phyloP scores from a whole-genome alignment of 2,329 filamentous ascomycete genomes.

The Paecilomyces sp. region DNA sequence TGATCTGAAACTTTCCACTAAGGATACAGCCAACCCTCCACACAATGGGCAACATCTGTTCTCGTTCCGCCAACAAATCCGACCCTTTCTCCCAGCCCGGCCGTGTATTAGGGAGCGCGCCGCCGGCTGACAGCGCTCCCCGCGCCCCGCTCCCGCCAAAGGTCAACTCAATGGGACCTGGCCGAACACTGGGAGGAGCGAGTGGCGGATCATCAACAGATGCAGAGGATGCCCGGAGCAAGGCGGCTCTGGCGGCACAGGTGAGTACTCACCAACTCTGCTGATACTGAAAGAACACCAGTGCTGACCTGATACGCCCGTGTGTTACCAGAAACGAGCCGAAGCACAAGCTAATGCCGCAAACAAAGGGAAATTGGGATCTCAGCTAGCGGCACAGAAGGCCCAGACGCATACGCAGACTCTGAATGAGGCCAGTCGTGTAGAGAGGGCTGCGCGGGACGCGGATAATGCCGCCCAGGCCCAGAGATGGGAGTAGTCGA shows the following conservation, averaged over 20 bases:
- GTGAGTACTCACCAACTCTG: slow-evolving; percentile 44
- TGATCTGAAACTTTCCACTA: not conserved
- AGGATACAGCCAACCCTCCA: not conserved
- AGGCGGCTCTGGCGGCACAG: slow-evolving; percentile 77
- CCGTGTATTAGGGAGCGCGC: slow-evolving; percentile 58
- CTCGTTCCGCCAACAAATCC: slow-evolving; percentile 54
- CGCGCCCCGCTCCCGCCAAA: slow-evolving; percentile 40
- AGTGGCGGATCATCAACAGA: slow-evolving; percentile 18
- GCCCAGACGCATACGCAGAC: slow-evolving; percentile 63
- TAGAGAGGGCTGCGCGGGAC: slow-evolving; percentile 59
- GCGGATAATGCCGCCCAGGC: slow-evolving; percentile 56
- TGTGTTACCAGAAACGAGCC: slow-evolving; percentile 54
- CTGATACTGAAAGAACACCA: not conserved
- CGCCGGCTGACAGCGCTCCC: slow-evolving; percentile 40
- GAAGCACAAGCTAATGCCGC: slow-evolving; percentile 42
- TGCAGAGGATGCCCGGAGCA: slow-evolving; percentile 57
- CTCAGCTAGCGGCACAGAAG: slow-evolving; percentile 68
- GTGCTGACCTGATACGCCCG: not conserved
- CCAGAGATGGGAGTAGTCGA: slow-evolving; percentile 49
- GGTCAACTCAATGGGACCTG: slow-evolving; percentile 43
- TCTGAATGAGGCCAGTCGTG: slow-evolving; percentile 59
- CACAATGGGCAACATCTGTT: slow-evolving; percentile 80
- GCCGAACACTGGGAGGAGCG: slow-evolving; percentile 57
- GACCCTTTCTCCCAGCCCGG: slow-evolving; percentile 67
- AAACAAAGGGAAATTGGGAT: slow-evolving; percentile 59